Evolutionary conservation across 78 protist genomes (phyloP).

Genomic region (Chrysochromulina tobinii): DNA sequence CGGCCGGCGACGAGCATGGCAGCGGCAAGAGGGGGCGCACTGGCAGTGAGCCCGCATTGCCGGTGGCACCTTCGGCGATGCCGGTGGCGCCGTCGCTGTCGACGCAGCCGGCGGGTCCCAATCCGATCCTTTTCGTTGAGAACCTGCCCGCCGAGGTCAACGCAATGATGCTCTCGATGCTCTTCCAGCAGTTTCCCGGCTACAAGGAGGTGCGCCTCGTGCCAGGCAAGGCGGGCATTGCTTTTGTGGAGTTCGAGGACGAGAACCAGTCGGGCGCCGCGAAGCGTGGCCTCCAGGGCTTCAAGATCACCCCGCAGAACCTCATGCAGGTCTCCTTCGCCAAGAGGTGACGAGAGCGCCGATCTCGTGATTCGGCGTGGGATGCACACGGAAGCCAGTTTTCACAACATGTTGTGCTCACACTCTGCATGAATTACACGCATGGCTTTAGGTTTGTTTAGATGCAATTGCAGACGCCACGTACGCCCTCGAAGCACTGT

Average conservation of each 20-base stretch:
- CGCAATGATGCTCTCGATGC: constrained; percentile 63
- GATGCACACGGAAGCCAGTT: too few species aligned
- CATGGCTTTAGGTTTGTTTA: too few species aligned
- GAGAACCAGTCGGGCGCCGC: constrained; percentile 66
- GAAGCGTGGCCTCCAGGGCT: constrained; percentile 23
- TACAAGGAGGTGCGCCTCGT: constrained; percentile 74
- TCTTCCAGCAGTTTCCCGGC: constrained; percentile 87
- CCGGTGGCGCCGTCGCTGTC: not conserved
- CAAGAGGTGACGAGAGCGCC: not conserved
- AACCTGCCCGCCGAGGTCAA: constrained; percentile 77
- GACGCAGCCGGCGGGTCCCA: constrained; percentile 41
- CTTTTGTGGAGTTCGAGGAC: constrained; percentile 84
- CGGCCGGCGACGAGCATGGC: not conserved
- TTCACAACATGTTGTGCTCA: too few species aligned
- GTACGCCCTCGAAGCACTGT: too few species aligned
- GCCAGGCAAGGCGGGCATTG: constrained; percentile 79
- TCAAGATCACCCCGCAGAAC: constrained; percentile 24
- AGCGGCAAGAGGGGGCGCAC: too few species aligned
- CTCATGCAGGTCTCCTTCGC: constrained; percentile 20
- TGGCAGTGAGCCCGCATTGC: not conserved
- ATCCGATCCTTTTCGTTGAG: constrained; percentile 74
- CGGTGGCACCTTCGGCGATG: not conserved
- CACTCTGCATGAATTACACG: too few species aligned
- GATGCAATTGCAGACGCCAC: too few species aligned
- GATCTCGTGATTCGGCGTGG: too few species aligned